Conservation (phyloP, 164 flowering plant species). For the Annona squamosa region DNA sequence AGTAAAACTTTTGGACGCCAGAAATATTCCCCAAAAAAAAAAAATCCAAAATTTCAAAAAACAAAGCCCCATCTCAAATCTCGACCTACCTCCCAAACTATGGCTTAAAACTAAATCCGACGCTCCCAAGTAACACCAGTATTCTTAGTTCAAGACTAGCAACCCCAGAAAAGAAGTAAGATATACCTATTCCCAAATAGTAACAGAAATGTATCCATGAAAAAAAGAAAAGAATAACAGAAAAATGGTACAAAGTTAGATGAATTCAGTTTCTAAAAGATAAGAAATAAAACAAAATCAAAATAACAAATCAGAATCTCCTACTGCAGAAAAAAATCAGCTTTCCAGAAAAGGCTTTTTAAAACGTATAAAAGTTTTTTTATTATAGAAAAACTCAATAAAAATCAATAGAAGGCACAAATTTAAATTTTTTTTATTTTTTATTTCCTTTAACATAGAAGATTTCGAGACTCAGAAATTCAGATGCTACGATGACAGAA, state of each 20-base stretch:
- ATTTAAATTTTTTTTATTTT: too few species aligned
- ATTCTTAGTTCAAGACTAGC: too few species aligned
- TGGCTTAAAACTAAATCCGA: too few species aligned
- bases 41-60: not conserved
- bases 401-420: not conserved
- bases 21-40: not conserved
- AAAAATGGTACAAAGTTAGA: too few species aligned
- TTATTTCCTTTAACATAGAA: not conserved
- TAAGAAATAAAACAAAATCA: too few species aligned
- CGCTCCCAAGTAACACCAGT: not conserved
- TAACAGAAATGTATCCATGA: not conserved
- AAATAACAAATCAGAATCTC: not conserved
- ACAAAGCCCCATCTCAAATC: not conserved
- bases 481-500: not conserved
- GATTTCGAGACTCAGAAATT: too few species aligned
- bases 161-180: too few species aligned
- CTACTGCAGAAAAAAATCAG: not conserved
- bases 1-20: too few species aligned
- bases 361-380: too few species aligned
- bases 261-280: not conserved
- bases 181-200: not conserved
- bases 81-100: not conserved
- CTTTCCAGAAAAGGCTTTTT: not conserved
- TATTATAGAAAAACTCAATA: not conserved
- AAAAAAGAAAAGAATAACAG: not conserved